A percentile compares a stretch with the other conserved stretches of the same genome.
Conservation (phyloP, 2,329 filamentous ascomycete species). For the Chrysoporthe austroafricana region DNA sequence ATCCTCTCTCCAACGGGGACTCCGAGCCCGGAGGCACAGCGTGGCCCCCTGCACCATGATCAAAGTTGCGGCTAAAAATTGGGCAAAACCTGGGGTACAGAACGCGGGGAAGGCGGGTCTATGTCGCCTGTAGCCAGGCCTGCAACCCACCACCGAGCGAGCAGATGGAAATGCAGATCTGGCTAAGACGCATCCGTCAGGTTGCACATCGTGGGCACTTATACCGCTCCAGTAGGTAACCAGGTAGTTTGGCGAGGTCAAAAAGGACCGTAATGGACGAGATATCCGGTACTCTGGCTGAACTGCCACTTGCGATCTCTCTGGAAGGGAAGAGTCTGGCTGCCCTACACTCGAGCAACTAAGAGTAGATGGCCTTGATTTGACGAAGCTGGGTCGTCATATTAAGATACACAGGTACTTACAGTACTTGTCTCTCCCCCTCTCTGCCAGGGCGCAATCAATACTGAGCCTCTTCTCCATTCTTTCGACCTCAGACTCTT, state of each 20-base stretch:
- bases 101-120: constrained; percentile 18
- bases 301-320: neutral
- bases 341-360: neutral
- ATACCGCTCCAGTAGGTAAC: neutral
- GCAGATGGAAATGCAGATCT: neutral
- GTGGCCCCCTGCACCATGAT: neutral
- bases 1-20: constrained; percentile 13
- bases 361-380: neutral
- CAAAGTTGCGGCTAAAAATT: neutral
- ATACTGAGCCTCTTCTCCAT: neutral
- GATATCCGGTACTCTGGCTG: neutral
- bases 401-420: neutral
- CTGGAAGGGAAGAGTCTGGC: neutral
- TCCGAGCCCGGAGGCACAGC: constrained; percentile 17
- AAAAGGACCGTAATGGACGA: neutral
- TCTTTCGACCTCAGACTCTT: neutral
- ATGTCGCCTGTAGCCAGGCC: neutral
- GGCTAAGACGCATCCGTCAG: neutral
- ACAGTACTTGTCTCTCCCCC: neutral
- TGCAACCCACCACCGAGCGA: neutral
- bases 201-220: neutral
- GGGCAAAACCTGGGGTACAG: constrained; percentile 14
- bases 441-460: neutral
- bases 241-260: neutral
- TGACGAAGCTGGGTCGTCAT: neutral